Conservation (phyloP, 2,329 filamentous ascomycete species). For the Neoarthrinium moseri region DNA sequence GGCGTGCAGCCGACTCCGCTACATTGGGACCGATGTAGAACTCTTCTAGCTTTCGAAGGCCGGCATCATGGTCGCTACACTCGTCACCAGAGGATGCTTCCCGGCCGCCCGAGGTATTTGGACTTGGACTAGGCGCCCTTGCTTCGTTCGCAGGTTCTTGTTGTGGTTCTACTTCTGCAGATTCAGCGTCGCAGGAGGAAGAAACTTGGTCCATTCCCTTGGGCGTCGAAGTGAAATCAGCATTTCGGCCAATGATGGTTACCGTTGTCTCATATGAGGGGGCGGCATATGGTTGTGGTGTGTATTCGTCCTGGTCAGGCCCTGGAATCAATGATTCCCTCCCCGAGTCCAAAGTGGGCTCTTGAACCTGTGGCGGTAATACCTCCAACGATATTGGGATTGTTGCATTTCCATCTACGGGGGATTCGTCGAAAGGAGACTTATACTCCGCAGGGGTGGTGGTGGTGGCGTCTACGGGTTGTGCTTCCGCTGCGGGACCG, state of each 20-base stretch:
- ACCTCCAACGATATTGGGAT: constrained; percentile 41
- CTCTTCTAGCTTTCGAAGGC: constrained; percentile 27
- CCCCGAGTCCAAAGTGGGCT: no score
- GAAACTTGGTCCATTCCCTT: constrained; percentile 10
- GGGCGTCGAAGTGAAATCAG: constrained; percentile 29
- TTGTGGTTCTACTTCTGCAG: neutral
- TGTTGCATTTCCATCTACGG: constrained; percentile 35
- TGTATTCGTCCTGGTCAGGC: constrained; percentile 36
- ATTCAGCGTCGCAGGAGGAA: neutral
- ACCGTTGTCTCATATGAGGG: constrained; percentile 45
- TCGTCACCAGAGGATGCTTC: constrained; percentile 17
- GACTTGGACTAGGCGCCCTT: neutral
- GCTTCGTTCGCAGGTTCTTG: neutral
- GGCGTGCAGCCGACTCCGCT: constrained; percentile 18
- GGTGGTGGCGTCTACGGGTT: constrained; percentile 27
- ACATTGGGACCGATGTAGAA: constrained; percentile 28
- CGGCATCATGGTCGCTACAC: constrained; percentile 18
- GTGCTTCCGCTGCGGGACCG: constrained; percentile 19
- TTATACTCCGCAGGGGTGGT: no score
- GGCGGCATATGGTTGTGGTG: constrained; percentile 37
- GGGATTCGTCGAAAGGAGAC: constrained; percentile 46
- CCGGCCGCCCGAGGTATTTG: neutral
- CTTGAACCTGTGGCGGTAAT: no score
- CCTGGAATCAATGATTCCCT: no score
- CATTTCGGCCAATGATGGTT: constrained; percentile 47